Evolutionary conservation across 176 grass and related monocot genomes (phyloP).

Genomic region (Puccinellia tenuiflora): DNA sequence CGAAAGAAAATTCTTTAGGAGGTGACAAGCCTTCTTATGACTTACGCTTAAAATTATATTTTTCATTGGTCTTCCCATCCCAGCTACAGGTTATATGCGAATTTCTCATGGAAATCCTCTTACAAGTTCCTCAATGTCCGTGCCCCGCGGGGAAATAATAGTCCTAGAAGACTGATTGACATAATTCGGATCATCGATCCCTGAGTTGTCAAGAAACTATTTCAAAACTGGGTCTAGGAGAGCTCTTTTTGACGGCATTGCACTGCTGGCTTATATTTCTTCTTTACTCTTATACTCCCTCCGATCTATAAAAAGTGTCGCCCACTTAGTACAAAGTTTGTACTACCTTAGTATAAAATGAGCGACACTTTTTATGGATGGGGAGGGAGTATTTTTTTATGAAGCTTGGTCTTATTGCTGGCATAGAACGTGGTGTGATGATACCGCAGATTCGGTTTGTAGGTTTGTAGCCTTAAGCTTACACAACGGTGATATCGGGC

Average conservation of each 20-base stretch:
- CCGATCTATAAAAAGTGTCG: too few relatives aligned
- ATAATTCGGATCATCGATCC: conserved; percentile 71
- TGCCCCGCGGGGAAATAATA: conserved; percentile 52
- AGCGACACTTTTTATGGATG: too few relatives aligned
- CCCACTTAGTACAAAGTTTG: too few relatives aligned
- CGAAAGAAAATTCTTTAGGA: not conserved
- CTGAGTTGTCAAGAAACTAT: conserved; percentile 70
- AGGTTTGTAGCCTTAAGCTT: not conserved
- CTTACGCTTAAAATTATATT: conserved; percentile 8
- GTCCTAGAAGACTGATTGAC: conserved; percentile 55
- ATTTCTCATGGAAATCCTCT: conserved; percentile 13
- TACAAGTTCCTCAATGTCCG: conserved; percentile 41
- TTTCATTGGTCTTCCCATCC: conserved; percentile 11
- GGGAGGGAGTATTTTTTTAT: conserved; percentile 40
- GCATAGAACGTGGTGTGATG: not conserved
- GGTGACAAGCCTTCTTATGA: conserved; percentile 23
- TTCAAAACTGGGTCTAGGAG: conserved; percentile 62
- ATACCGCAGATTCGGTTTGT: not conserved
- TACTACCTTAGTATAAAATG: too few relatives aligned
- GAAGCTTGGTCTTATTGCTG: not conserved
- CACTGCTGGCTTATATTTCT: conserved; percentile 47
- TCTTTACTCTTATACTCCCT: conserved; percentile 31
- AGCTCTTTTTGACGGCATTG: conserved; percentile 84
- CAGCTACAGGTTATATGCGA: conserved; percentile 23
- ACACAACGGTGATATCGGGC: not conserved